Conservation (phyloP, 371 early-diverging fungal species). For the Catenaria anguillulae region DNA sequence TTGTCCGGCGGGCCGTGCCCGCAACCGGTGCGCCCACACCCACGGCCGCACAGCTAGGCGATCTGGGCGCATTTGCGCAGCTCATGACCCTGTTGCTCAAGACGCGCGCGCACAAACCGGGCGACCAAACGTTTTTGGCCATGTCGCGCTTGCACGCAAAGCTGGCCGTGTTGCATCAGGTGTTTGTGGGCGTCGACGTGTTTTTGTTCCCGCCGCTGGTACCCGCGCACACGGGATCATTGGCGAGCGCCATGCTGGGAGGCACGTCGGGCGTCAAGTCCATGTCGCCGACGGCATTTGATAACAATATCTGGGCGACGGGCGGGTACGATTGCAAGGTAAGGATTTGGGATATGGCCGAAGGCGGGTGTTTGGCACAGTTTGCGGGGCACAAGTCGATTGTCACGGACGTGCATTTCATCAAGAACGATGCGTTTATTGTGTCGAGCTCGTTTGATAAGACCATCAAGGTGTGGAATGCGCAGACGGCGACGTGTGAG, state of each 20-base stretch:
- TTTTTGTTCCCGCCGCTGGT: constrained; percentile 32
- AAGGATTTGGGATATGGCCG: constrained; percentile 27
- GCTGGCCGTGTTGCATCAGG: constrained; percentile 24
- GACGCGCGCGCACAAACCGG: constrained; percentile 13
- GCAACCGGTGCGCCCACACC: not conserved
- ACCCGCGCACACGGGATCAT: constrained; percentile 16
- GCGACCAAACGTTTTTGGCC: constrained; percentile 12
- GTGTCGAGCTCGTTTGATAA: constrained; percentile 33
- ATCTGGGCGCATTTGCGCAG: constrained; percentile 15
- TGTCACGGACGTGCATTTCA: constrained; percentile 35
- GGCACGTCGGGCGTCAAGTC: constrained; percentile 19
- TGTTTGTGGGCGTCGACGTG: constrained; percentile 26
- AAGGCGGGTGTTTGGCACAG: constrained; percentile 22
- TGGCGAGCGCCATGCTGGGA: not conserved
- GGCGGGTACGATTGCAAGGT: constrained; percentile 37
- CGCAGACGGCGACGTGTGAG: constrained; percentile 28
- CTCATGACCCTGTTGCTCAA: constrained; percentile 17
- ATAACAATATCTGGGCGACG: constrained; percentile 31
- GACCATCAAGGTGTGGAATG: constrained; percentile 40
- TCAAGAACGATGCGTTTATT: constrained; percentile 27
- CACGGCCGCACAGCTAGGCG: constrained; percentile 21
- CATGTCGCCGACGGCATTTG: constrained; percentile 24
- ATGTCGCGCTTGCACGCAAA: constrained; percentile 23
- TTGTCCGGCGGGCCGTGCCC: constrained; percentile 22
- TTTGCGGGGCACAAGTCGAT: constrained; percentile 39